Conservation (phyloP, 352 stramenopile species). For the Hyphochytrium catenoides region DNA sequence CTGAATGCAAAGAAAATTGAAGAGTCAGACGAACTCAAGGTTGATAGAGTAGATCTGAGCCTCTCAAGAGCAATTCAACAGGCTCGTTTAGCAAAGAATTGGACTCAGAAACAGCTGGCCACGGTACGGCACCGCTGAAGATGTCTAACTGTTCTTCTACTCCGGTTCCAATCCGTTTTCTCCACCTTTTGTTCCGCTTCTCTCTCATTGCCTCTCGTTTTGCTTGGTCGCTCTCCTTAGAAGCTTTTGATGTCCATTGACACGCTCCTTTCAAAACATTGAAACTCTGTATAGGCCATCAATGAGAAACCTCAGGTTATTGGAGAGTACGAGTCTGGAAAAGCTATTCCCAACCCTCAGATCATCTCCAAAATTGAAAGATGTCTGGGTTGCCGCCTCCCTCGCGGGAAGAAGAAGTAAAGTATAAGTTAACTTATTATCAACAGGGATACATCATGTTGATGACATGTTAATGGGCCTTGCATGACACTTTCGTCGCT, state of each 20-base stretch:
- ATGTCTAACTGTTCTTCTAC: conserved; percentile 4
- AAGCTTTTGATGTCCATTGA: not conserved
- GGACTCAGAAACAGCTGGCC: conserved; percentile 93
- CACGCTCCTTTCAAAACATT: not conserved
- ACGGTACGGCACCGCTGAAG: conserved; percentile 36
- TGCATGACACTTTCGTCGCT: no score
- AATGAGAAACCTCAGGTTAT: conserved; percentile 92
- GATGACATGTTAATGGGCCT: no score
- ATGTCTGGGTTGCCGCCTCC: conserved; percentile 65
- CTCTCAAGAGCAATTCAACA: conserved; percentile 80
- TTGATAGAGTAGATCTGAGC: conserved; percentile 48
- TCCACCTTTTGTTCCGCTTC: conserved; percentile 1
- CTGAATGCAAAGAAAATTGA: conserved; percentile 72
- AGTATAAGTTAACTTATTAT: no score
- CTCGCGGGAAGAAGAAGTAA: conserved; percentile 29
- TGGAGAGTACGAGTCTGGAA: conserved; percentile 88
- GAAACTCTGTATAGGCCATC: conserved; percentile 18
- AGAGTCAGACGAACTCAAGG: conserved; percentile 65
- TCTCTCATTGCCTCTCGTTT: not conserved
- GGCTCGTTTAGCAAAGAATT: conserved; percentile 86
- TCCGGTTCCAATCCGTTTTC: not conserved
- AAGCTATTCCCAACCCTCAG: conserved; percentile 88
- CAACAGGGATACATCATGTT: no score
- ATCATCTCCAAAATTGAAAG: conserved; percentile 93
- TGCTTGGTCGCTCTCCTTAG: not conserved